Conservation (phyloP, 352 stramenopile genomes). For the Pythium scleroteichum region DNA sequence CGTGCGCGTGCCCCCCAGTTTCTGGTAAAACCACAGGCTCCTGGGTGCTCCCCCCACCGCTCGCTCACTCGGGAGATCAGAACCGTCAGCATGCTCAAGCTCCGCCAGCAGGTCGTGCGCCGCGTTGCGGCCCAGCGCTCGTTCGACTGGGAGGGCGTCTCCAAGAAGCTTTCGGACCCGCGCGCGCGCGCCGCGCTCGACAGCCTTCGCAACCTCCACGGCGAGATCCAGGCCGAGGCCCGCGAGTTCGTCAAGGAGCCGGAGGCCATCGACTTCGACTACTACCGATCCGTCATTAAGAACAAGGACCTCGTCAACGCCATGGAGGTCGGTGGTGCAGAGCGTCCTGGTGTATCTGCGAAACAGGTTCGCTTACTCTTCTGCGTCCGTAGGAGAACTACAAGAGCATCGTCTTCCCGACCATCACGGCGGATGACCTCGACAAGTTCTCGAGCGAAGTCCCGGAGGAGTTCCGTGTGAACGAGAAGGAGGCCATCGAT, state of each 20-base stretch:
- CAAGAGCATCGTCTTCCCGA: slow-evolving; percentile 83
- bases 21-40: slow-evolving; percentile 10
- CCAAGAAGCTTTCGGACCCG: slow-evolving; percentile 75
- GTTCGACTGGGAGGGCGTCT: slow-evolving; percentile 69
- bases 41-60: slow-evolving; percentile 15
- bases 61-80: slow-evolving; percentile 22
- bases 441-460: slow-evolving; percentile 53
- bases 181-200: slow-evolving; percentile 76
- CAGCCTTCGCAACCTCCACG: slow-evolving; percentile 75
- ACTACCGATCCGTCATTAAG: slow-evolving; percentile 87
- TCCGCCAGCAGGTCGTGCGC: slow-evolving; percentile 78
- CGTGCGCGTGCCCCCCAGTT: slow-evolving; percentile 17
- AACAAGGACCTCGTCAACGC: slow-evolving; percentile 88
- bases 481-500: slow-evolving; percentile 79
- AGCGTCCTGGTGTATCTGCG: no score
- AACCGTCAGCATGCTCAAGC: slow-evolving; percentile 55
- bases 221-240: slow-evolving; percentile 74
- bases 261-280: slow-evolving; percentile 83
- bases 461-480: slow-evolving; percentile 60
- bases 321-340: slow-evolving; percentile 43
- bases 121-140: slow-evolving; percentile 55
- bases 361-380: background rate
- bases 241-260: slow-evolving; percentile 75
- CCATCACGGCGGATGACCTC: slow-evolving; percentile 73
- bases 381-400: slow-evolving; percentile 56